These are phyloP conservation scores for Apiotrichum veenhuisii DNA, from an alignment of 1,284 basidiomycete species.

Conservation along the genomic window DNA sequence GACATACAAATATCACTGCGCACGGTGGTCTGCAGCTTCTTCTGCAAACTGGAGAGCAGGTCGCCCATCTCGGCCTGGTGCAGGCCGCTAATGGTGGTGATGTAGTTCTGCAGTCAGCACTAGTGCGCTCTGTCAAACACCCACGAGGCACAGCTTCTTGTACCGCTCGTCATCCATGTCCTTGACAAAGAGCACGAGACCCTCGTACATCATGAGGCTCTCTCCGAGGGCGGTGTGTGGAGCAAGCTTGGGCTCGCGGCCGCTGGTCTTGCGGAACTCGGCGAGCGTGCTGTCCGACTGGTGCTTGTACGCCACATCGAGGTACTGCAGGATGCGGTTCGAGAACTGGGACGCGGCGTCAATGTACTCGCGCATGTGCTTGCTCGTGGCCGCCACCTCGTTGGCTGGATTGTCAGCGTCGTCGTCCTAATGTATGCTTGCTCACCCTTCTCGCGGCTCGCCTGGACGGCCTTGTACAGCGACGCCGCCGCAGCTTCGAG, in stretches of 20 bases:
- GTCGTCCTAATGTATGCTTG: neutral
- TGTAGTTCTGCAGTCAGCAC: conserved; percentile 66
- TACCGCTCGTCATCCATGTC: conserved; percentile 88
- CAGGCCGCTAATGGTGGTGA: conserved; percentile 73
- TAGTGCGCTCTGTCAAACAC: conserved; percentile 37
- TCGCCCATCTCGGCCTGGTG: conserved; percentile 74
- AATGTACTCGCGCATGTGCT: conserved; percentile 81
- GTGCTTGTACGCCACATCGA: conserved; percentile 87
- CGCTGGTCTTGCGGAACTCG: conserved; percentile 35
- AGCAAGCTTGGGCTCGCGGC: conserved; percentile 49
- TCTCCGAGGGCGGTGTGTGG: conserved; percentile 71
- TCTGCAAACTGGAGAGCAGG: conserved; percentile 61
- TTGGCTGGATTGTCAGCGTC: conserved; percentile 30
- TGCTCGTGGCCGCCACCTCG: conserved; percentile 92
- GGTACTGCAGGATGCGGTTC: conserved; percentile 80
- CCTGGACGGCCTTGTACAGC: conserved; percentile 92
- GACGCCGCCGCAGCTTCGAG: conserved; percentile 80
- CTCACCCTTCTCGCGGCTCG: conserved; percentile 77
- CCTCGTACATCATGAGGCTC: conserved; percentile 81
- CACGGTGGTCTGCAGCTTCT: conserved; percentile 48
- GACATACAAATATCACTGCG: conserved; percentile 33
- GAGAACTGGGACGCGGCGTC: conserved; percentile 86
- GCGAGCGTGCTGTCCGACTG: conserved; percentile 49
- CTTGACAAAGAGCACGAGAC: conserved; percentile 86
- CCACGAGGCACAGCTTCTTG: conserved; percentile 77